Percentiles rank a stretch among this genome's conserved stretches.
phyloP scores from a whole-genome alignment of 441 rosid genomes.

The Viola pubescens region DNA sequence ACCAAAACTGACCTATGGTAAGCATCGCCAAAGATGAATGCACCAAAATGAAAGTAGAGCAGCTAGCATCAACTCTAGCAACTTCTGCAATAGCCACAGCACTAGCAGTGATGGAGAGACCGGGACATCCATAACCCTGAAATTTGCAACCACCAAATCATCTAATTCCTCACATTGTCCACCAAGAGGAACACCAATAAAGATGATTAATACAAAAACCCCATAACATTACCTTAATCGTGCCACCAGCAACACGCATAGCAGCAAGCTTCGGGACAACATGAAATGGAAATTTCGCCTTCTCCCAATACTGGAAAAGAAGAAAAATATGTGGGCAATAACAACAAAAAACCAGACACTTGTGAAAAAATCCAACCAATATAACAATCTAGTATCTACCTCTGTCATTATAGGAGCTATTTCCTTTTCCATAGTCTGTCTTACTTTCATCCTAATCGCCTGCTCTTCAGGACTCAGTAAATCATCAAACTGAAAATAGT shows the following conservation, averaged over 20 bases:
- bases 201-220: neutral
- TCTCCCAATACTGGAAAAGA: constrained; percentile 83
- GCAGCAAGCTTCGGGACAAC: constrained; percentile 67
- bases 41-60: constrained; percentile 76
- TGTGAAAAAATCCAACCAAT: neutral
- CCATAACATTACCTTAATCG: constrained; percentile 53
- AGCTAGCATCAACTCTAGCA: constrained; percentile 98
- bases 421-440: constrained; percentile 81
- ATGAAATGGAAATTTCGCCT: constrained; percentile 92
- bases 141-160: constrained; percentile 21
- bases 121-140: constrained; percentile 96
- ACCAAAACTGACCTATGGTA: constrained; percentile 55
- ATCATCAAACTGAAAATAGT: constrained; percentile 69
- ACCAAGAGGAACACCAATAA: neutral
- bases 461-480: constrained; percentile 74
- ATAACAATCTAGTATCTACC: constrained; percentile 29
- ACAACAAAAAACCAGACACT: neutral
- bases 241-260: constrained; percentile 63
- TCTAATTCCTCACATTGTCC: constrained; percentile 3
- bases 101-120: constrained; percentile 62
- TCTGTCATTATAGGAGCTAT: constrained; percentile 78
- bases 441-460: constrained; percentile 50
- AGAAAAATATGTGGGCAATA: constrained; percentile 11
- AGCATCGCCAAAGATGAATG: constrained; percentile 91
- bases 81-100: constrained; percentile 66